Percentiles rank a stretch among this genome's conserved stretches.
Evolutionary conservation across 768 basidiomycete genomes (phyloP).

Genomic region (Leccinum variicolor): DNA sequence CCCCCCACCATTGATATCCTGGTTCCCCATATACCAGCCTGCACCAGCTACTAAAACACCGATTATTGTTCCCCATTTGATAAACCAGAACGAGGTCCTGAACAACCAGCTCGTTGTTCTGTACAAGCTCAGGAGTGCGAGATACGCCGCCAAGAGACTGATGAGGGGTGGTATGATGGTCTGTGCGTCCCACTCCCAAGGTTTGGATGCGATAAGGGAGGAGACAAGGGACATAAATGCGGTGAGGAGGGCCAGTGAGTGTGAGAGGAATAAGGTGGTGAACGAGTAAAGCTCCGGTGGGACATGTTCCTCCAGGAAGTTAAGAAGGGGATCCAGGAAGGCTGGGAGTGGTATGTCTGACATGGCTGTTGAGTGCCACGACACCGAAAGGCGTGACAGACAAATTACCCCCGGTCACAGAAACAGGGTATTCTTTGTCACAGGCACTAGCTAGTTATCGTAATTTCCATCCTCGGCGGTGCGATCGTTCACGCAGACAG

Average conservation of each 20-base stretch:
- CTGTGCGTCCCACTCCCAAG: constrained; percentile 64
- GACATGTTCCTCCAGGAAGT: constrained; percentile 50
- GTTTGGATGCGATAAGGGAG: constrained; percentile 48
- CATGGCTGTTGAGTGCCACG: constrained; percentile 23
- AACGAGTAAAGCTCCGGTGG: constrained; percentile 56
- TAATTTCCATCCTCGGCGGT: constrained; percentile 9
- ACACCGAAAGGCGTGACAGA: constrained; percentile 16
- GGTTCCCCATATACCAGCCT: constrained; percentile 52
- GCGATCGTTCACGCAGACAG: not conserved
- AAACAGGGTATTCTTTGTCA: constrained; percentile 12
- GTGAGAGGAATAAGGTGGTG: constrained; percentile 48
- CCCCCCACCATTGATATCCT: constrained; percentile 30
- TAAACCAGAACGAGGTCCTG: constrained; percentile 60
- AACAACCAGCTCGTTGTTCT: constrained; percentile 76
- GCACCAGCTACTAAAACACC: constrained; percentile 48
- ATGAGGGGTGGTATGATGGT: constrained; percentile 71
- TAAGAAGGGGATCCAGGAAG: constrained; percentile 51
- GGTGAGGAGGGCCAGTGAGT: constrained; percentile 47
- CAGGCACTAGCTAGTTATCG: constrained; percentile 1
- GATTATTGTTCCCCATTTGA: constrained; percentile 75
- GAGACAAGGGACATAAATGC: constrained; percentile 46
- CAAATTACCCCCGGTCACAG: constrained; percentile 14
- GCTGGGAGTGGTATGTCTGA: constrained; percentile 40
- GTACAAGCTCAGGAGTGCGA: constrained; percentile 73
- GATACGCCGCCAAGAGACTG: constrained; percentile 67